Evolutionary conservation across 208 protist genomes (phyloP).

Genomic region (Leishmania aethiopica): DNA sequence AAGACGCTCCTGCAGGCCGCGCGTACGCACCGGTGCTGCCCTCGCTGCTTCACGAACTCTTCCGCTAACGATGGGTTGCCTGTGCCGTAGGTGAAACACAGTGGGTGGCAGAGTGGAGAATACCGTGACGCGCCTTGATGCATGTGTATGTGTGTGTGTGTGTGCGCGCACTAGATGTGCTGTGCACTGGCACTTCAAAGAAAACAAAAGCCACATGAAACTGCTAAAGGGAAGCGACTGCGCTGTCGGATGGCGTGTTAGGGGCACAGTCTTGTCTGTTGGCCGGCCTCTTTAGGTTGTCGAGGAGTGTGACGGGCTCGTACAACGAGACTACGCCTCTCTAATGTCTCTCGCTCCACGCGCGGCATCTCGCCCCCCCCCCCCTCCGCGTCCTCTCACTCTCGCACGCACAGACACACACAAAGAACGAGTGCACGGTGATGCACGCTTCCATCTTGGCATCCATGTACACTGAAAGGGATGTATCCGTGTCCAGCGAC

Average conservation of each 20-base stretch:
- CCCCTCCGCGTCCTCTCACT: not conserved
- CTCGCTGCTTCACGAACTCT: conserved; percentile 11
- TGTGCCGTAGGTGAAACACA: not conserved
- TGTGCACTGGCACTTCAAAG: not conserved
- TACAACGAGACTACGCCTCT: not conserved
- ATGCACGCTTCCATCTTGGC: not conserved
- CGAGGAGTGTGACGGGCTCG: not conserved
- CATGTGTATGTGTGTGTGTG: not conserved
- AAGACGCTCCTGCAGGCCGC: not conserved
- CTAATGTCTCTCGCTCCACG: not conserved
- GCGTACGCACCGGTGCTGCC: conserved; percentile 6
- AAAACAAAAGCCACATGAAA: not conserved
- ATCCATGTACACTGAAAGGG: not conserved
- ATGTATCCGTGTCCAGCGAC: not conserved
- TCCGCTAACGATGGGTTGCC: not conserved
- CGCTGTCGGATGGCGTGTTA: not conserved
- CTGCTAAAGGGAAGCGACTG: not conserved
- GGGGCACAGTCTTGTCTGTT: not conserved
- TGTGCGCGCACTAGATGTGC: not conserved
- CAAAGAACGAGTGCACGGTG: not conserved
- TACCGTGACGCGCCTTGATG: not conserved
- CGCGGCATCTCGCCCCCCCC: not conserved
- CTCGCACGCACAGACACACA: not conserved
- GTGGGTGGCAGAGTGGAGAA: not conserved
- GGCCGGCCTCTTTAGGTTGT: not conserved